These are phyloP conservation scores for Penicillium sp. DNA, from an alignment of 2,329 filamentous ascomycete species.

Conservation along the genomic window DNA sequence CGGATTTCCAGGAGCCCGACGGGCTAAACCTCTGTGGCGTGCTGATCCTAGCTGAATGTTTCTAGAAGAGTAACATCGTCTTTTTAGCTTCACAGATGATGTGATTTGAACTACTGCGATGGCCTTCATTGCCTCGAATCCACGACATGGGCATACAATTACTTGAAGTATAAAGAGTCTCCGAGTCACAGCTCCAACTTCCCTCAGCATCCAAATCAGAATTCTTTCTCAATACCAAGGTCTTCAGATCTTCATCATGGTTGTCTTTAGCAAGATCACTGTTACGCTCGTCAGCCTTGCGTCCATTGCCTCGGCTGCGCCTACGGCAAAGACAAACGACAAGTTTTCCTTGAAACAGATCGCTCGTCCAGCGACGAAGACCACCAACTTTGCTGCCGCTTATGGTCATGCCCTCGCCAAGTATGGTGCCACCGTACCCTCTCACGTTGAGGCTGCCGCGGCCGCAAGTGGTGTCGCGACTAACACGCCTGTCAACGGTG, in stretches of 20 bases:
- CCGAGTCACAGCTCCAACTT: neutral
- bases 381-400: conserved; percentile 32
- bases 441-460: conserved; percentile 35
- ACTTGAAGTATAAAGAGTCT: neutral
- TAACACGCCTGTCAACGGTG: conserved; percentile 9
- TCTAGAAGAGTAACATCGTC: conserved; percentile 4
- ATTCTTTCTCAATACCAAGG: neutral
- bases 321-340: conserved; percentile 25
- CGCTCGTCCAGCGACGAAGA: conserved; percentile 22
- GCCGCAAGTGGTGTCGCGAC: conserved; percentile 11
- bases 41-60: neutral
- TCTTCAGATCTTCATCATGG: conserved; percentile 27
- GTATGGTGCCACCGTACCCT: conserved; percentile 35
- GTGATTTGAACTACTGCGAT: neutral
- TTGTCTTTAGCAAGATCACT: conserved; percentile 35
- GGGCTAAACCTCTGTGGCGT: neutral
- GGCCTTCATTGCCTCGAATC: neutral
- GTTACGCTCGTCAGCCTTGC: conserved; percentile 30
- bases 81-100: neutral
- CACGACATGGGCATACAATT: neutral
- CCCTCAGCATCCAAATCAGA: neutral
- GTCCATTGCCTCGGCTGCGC: conserved; percentile 32
- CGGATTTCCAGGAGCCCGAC: conserved; percentile 1
- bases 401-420: conserved; percentile 35
- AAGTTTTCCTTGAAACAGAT: conserved; percentile 39